phyloP scores from a whole-genome alignment of 805 yeast species.

The Teunomyces gatunensis region DNA sequence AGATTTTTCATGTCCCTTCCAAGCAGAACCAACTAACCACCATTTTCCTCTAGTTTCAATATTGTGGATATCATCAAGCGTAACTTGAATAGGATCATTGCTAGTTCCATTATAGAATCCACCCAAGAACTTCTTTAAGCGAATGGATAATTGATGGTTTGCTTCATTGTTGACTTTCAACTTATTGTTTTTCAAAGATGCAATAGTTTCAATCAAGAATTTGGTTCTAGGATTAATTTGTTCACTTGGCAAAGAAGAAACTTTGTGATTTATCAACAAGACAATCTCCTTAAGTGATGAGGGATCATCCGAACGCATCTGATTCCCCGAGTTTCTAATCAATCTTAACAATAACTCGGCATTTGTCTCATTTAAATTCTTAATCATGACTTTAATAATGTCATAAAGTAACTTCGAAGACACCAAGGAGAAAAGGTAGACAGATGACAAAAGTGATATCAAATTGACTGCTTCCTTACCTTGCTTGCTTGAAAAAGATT shows the following conservation, averaged over 20 bases:
- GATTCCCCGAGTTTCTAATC: slow-evolving; percentile 74
- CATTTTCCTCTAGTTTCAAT: slow-evolving; percentile 87
- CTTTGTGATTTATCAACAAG: slow-evolving; percentile 48
- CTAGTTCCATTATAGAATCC: slow-evolving; percentile 43
- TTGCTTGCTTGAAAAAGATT: slow-evolving; percentile 33
- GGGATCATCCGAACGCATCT: slow-evolving; percentile 89
- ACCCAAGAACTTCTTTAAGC: slow-evolving; percentile 65
- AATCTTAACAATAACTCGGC: slow-evolving; percentile 76
- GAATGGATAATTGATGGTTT: slow-evolving; percentile 48
- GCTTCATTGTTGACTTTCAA: slow-evolving; percentile 54
- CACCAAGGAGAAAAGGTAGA: slow-evolving; percentile 74
- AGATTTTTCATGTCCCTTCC: slow-evolving; percentile 60
- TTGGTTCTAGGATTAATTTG: slow-evolving; percentile 61
- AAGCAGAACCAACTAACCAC: slow-evolving; percentile 99
- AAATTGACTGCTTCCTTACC: slow-evolving; percentile 56
- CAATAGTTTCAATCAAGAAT: slow-evolving; percentile 80
- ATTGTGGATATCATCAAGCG: slow-evolving; percentile 75
- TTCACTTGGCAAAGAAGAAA: slow-evolving; percentile 34
- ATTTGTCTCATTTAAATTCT: slow-evolving; percentile 61
- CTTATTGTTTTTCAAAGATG: slow-evolving; percentile 84
- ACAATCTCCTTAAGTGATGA: slow-evolving; percentile 78
- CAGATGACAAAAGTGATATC: slow-evolving; percentile 69
- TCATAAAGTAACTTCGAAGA: slow-evolving; percentile 78
- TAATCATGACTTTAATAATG: slow-evolving; percentile 54
- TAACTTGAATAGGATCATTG: slow-evolving; percentile 79